A percentile compares a stretch with the other conserved stretches of the same genome.
Evolutionary conservation across 768 basidiomycete genomes (phyloP).

Genomic region (Russula ochroleuca): DNA sequence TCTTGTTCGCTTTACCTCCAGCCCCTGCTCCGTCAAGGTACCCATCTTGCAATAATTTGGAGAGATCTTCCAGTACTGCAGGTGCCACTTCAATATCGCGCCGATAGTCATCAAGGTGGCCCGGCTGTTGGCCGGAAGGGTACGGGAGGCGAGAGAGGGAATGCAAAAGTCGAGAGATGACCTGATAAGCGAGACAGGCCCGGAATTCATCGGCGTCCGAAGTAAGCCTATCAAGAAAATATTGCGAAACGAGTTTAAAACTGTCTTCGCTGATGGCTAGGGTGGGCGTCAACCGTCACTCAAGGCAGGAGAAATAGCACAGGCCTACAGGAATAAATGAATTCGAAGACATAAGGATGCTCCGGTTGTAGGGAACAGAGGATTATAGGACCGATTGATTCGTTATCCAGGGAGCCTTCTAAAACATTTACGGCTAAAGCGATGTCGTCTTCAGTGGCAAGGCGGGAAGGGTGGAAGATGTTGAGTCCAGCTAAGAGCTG

Average conservation of each 20-base stretch:
- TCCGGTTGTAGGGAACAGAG: background rate
- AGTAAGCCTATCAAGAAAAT: background rate
- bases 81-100: conserved; percentile 5
- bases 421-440: conserved; percentile 5
- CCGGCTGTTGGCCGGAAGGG: conserved; percentile 1
- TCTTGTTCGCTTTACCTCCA: too few species aligned
- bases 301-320: background rate
- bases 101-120: background rate
- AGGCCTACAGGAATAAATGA: conserved; percentile 12
- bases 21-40: too few species aligned
- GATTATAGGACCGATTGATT: conserved; percentile 14
- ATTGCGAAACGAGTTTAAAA: background rate
- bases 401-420: conserved; percentile 11
- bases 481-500: conserved; percentile 8
- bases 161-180: conserved; percentile 7
- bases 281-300: background rate
- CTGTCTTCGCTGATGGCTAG: background rate
- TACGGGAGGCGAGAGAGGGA: conserved; percentile 9
- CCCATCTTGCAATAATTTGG: too few species aligned
- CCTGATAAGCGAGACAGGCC: background rate
- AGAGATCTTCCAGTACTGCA: conserved; percentile 2
- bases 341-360: conserved; percentile 14
- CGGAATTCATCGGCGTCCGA: background rate
- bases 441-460: conserved; percentile 3
- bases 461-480: conserved; percentile 10